Evolutionary conservation across 202 grass and related monocot genomes (phyloP), one percentile per base, ranked within the genome.

Genomic region (Saccharum hybrid): DNA sequence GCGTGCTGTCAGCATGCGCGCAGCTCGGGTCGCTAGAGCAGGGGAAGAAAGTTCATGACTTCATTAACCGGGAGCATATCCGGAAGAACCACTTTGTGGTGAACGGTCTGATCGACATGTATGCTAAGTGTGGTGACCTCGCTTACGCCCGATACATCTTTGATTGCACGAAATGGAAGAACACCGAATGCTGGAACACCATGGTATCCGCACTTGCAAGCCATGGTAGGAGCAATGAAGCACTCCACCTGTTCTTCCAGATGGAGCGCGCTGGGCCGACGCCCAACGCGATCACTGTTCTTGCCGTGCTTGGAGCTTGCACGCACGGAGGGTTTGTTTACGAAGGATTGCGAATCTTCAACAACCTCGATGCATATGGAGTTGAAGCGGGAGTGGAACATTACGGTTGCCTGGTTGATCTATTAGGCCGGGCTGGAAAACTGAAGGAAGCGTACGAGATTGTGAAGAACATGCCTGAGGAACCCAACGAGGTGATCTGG

Each of bases 61-160:
- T 87, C 72, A 87, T 91, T 64, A 61, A 87, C 31, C 61, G 15
- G 30, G 81, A 54, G 21, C 82, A 37, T 68, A 91, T 94, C 78
- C 74, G 60, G 38, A 84, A 86, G 69, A 91, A 91, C 66, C 86
- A 86, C 42, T 91, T 89, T 68, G 83, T 94, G 73, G 9, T 87
- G 62, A 91, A 91, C 78, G 84, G 88, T 28, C 74, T 94, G 45
- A 70, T 94, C 22, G 92, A 94, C 54, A 94, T 94, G 88, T 94
- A 87, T 6, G 84, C 81, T 28, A 94, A 94, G 60, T 94, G 92
- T 40, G 86, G 92, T 8, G 84, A 89, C 87, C 72, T 94, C 0
- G 57, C 45, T 11, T 45, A 68, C 0, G 88, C 92, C 0, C 74
- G 30, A 6, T 57, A 62, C 18, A 71, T 94, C 33, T 94, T 94